Evolutionary conservation across 768 basidiomycete genomes (phyloP), one percentile per base, ranked within the genome.

Genomic region (Trametes meyenii): DNA sequence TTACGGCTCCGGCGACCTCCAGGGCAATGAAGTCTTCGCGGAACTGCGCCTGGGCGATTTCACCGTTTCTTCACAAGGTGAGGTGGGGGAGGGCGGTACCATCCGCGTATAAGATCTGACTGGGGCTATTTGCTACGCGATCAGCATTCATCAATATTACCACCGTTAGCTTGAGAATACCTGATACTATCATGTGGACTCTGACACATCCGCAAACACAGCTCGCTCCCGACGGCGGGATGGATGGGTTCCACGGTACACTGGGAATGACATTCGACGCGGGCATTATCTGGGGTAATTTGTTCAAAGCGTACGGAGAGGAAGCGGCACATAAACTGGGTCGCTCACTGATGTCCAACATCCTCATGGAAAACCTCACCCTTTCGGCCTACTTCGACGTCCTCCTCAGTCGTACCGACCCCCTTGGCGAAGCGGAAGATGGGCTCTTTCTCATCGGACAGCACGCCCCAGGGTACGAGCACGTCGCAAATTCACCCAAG

Each of bases 221-320:
- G 43, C n/a, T 44, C 11, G n/a, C n/a, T n/a, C n/a, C n/a, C n/a
- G n/a, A n/a, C 12, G 11, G 11, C 11, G 6, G 12, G 11, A 10
- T 44, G 8, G n/a, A 44, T n/a, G 19, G 6, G 6, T 11, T 46
- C 7, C 10, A 75, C 63, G 92, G 92, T 26, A 83, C 94, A 67
- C 70, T 85, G 39, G 91, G 92, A 21, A 79, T 92, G 17, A 89
- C 93, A 26, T 92, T 92, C 69, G 85, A 85, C 53, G n/a, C 83
- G 17, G 82, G 92, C 38, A 93, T 90, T 3, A 80, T 76, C 33
- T 84, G 94, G 56, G 88, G 91, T 43, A 42, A 50, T 23, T 23
- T 58, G 2, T 12, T 17, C 58, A 55, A 40, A 50, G 62, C 39
- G 39, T 57, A 19, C n/a, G 57, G 44, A 23, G 14, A 14, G 53